phyloP scores from a whole-genome alignment of 2,329 filamentous ascomycete genomes.

The Parafenestella ontariensis region DNA sequence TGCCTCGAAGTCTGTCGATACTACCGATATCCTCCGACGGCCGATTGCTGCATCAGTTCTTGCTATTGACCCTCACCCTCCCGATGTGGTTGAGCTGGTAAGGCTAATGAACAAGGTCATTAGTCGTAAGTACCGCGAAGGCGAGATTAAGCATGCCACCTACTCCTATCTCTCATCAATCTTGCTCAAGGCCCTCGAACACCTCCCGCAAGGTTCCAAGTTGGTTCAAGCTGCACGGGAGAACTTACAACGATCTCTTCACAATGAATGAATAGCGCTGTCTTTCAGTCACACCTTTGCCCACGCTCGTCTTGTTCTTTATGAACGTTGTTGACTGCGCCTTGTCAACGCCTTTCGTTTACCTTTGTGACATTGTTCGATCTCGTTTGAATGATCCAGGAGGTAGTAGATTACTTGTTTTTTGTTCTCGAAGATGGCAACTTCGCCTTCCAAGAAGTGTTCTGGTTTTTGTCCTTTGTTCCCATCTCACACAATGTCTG shows the following conservation, averaged over 20 bases:
- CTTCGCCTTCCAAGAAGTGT: not conserved
- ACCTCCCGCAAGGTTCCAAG: not conserved
- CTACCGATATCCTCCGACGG: not conserved
- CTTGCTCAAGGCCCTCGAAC: not conserved
- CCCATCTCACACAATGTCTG: not conserved
- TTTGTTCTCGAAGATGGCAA: not conserved
- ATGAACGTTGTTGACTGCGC: not conserved
- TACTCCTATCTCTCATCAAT: not conserved
- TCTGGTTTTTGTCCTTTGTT: not conserved
- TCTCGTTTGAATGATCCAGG: too few species aligned
- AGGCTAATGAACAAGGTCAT: not conserved
- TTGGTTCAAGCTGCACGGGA: not conserved
- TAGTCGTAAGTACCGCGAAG: not conserved
- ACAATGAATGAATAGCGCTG: not conserved
- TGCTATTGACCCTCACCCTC: not conserved
- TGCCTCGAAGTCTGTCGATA: not conserved
- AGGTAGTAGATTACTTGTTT: not conserved
- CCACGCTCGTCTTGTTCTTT: not conserved
- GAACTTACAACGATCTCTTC: not conserved
- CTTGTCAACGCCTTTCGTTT: not conserved
- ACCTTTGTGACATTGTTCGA: not conserved
- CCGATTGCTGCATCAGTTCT: not conserved
- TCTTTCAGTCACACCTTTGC: not conserved
- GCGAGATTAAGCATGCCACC: not conserved
- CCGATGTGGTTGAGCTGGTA: not conserved